phyloP scores from a whole-genome alignment of 2,329 filamentous ascomycete species.

The Fusarium buxicola region DNA sequence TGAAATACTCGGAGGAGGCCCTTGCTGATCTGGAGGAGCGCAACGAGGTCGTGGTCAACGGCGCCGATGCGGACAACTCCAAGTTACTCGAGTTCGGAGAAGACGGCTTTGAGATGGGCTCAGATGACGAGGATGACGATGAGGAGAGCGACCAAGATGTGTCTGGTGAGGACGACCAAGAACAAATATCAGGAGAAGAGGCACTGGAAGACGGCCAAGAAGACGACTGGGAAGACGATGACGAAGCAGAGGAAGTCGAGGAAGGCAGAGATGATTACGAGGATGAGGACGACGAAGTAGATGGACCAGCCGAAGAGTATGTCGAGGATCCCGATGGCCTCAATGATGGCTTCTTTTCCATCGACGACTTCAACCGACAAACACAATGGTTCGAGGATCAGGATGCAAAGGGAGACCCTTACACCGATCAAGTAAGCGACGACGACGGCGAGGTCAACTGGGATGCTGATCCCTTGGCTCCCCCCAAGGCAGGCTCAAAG shows the following conservation, averaged over 20 bases:
- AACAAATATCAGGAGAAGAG: constrained; percentile 41
- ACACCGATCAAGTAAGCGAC: constrained; percentile 80
- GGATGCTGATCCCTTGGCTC: constrained; percentile 78
- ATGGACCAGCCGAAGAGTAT: constrained; percentile 60
- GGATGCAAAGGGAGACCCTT: constrained; percentile 80
- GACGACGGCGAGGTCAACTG: constrained; percentile 92
- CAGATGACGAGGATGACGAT: constrained; percentile 47
- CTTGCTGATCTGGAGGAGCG: constrained; percentile 63
- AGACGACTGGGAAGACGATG: constrained; percentile 50
- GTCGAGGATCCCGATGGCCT: constrained; percentile 79
- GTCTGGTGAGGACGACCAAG: constrained; percentile 44
- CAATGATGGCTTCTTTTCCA: constrained; percentile 98
- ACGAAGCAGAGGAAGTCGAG: constrained; percentile 53
- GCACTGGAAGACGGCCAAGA: constrained; percentile 44
- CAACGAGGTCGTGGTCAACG: constrained; percentile 57
- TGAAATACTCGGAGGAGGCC: constrained; percentile 61
- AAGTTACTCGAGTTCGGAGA: constrained; percentile 43
- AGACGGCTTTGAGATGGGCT: constrained; percentile 48
- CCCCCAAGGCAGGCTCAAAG: constrained; percentile 48
- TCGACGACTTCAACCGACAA: constrained; percentile 96
- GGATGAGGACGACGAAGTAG: constrained; percentile 54
- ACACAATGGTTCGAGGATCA: constrained; percentile 90
- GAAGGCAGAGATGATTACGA: constrained; percentile 50
- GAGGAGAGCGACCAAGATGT: constrained; percentile 48
- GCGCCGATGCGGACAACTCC: constrained; percentile 52